These are phyloP conservation scores for Sporothrix schenckii DNA, from an alignment of 2,329 filamentous ascomycete genomes.

Conservation along the genomic window DNA sequence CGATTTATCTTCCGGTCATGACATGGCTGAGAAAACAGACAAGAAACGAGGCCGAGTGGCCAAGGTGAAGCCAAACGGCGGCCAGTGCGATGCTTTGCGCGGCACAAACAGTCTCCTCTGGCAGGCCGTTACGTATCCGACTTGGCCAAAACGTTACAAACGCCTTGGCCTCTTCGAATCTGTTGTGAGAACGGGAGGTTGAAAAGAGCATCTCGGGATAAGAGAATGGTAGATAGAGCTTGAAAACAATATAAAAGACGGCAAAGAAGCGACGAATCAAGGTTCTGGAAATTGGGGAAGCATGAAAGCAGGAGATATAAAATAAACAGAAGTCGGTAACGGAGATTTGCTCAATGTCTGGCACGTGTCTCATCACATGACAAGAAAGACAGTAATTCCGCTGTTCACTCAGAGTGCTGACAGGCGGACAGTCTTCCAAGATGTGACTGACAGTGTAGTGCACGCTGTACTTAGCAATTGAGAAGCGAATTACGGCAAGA, in stretches of 20 bases:
- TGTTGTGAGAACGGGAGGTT: background rate
- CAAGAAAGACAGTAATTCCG: background rate
- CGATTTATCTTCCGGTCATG: background rate
- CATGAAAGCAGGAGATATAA: background rate
- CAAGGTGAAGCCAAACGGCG: background rate
- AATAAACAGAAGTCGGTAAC: background rate
- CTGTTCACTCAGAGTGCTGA: background rate
- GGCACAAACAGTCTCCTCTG: background rate
- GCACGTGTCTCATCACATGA: constrained; percentile 7
- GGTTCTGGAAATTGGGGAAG: background rate
- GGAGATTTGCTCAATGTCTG: background rate
- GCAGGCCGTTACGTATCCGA: constrained; percentile 16
- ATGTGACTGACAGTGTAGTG: background rate
- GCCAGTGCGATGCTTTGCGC: constrained; percentile 4
- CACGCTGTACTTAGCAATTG: background rate
- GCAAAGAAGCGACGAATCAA: too few relatives aligned
- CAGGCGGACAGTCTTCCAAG: background rate
- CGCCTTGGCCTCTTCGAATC: constrained; percentile 15
- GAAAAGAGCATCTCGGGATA: background rate
- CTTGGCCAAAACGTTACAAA: constrained; percentile 32
- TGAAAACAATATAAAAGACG: too few relatives aligned
- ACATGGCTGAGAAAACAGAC: constrained; percentile 7
- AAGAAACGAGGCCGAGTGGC: background rate
- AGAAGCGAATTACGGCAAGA: constrained; percentile 13
- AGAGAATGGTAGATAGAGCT: background rate